Evolutionary conservation across 345 rosid genomes (phyloP), one percentile per base, ranked within the genome.

Genomic region (Trapa bicornis): DNA sequence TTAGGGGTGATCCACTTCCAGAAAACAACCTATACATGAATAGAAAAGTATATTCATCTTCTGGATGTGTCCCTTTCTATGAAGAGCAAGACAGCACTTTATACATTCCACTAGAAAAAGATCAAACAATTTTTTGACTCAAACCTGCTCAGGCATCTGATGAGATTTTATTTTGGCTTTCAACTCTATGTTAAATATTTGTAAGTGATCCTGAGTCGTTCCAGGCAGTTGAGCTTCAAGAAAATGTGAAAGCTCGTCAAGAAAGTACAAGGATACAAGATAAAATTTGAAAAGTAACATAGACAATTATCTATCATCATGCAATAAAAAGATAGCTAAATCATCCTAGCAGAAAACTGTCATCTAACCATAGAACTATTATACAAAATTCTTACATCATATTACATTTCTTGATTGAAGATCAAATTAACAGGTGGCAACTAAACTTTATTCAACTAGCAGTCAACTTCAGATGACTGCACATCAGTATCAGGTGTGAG

Each of bases 141-240:
- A 22, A 73, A 89, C 99, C 89, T 91, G 99, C 86, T 95, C 98
- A 47, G 96, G 90, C 99, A 91, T 95, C 81, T 89, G 99, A 79
- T 95, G 87, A 4, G 96, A 91, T 63, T 95, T 95, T 75, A 95
- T 77, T 80, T 95, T 95, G 35, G 96, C 78, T 75, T 95, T 95
- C 89, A 86, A 74, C 86, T 95, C 99, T 61, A 95, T 91, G 80
- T 95, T 95, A 78, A 95, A 91, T 83, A 95, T 95, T 76, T 95
- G 99, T 66, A 95, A 79, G 82, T 95, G 96, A 84, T 91, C 99
- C 81, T 91, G 96, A 67, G 93, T 84, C 36, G 96, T 89, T 77
- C 99, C 99, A 38, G 88, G 86, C 70, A 89, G 85, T 95, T 91
- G 96, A 42, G 99, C 99, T 95, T 68, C 74, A 84, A 72, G 74